Evolutionary conservation across 2,329 filamentous ascomycete species (phyloP).

Genomic region (Aspergillus chevalieri): DNA sequence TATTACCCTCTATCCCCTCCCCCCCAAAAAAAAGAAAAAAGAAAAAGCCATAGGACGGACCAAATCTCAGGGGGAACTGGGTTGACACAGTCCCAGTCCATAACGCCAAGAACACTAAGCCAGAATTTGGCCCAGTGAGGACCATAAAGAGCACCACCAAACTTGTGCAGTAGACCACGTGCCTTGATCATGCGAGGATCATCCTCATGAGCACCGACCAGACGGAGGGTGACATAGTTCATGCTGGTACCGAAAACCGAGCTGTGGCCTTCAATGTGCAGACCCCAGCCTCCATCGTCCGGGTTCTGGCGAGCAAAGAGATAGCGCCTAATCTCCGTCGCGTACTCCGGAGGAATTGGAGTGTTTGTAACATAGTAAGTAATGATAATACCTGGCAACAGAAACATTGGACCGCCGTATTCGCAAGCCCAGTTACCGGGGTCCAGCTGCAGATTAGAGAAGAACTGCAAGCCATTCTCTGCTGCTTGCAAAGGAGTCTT

Average conservation of each 20-base stretch:
- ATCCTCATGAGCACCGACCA: constrained; percentile 77
- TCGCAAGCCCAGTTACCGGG: constrained; percentile 95
- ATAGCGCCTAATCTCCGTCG: constrained; percentile 88
- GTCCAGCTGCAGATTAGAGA: constrained; percentile 79
- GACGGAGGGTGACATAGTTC: constrained; percentile 76
- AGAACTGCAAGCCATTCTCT: constrained; percentile 78
- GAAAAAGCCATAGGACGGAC: constrained; percentile 36
- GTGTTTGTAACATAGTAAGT: constrained; percentile 86
- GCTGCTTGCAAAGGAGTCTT: constrained; percentile 70
- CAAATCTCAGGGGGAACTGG: constrained; percentile 90
- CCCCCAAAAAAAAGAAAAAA: neutral
- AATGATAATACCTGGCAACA: constrained; percentile 78
- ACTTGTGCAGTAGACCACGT: constrained; percentile 69
- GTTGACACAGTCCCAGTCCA: constrained; percentile 88
- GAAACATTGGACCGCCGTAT: constrained; percentile 95
- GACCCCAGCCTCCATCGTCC: constrained; percentile 90
- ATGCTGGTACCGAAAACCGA: constrained; percentile 83
- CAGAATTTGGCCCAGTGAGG: constrained; percentile 99
- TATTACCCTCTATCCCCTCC: neutral
- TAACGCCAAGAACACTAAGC: constrained; percentile 76
- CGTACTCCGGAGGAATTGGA: constrained; percentile 70
- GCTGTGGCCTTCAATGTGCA: constrained; percentile 91
- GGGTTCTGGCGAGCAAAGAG: constrained; percentile 77
- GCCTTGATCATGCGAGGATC: constrained; percentile 82
- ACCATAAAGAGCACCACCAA: constrained; percentile 75